A percentile compares a stretch with the other conserved stretches of the same genome.
These are phyloP conservation scores for Phialemonium atrogriseum DNA, from an alignment of 2,329 filamentous ascomycete species.

Conservation along the genomic window DNA sequence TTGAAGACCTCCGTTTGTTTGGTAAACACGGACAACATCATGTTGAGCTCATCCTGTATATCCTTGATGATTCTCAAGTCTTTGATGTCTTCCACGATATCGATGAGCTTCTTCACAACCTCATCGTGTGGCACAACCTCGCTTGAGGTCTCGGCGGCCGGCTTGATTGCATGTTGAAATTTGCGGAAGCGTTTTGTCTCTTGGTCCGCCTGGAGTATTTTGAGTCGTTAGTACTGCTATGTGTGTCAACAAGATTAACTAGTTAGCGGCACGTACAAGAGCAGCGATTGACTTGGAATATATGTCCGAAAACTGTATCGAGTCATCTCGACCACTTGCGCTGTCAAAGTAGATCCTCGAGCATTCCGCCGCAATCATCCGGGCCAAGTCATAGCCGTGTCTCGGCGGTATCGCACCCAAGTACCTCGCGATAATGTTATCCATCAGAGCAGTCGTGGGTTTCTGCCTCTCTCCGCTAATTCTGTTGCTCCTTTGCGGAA, in stretches of 20 bases:
- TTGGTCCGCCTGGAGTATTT: not conserved
- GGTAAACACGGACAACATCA: not conserved
- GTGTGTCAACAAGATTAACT: too few relatives aligned
- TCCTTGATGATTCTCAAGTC: conserved; percentile 3
- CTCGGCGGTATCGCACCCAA: too few relatives aligned
- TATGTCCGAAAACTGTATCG: conserved; percentile 5
- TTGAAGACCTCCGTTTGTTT: not conserved
- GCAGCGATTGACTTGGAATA: conserved; percentile 1
- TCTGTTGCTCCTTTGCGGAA: too few relatives aligned
- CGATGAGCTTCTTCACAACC: not conserved
- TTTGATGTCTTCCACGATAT: conserved; percentile 1
- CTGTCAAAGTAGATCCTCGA: too few relatives aligned
- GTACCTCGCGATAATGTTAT: too few relatives aligned
- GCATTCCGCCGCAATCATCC: too few relatives aligned
- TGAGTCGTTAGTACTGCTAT: not conserved
- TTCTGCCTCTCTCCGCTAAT: too few relatives aligned
- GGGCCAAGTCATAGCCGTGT: too few relatives aligned
- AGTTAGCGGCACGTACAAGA: not conserved
- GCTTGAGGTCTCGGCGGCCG: too few relatives aligned
- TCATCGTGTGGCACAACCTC: too few relatives aligned
- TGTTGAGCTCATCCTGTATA: conserved; percentile 3
- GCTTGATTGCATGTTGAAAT: not conserved
- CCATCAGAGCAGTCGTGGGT: too few relatives aligned
- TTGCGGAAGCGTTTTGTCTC: not conserved
- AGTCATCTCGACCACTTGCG: too few relatives aligned